Evolutionary conservation across 768 basidiomycete species (phyloP), one percentile per base, ranked within the genome.

Genomic region (Russula dissimulans): DNA sequence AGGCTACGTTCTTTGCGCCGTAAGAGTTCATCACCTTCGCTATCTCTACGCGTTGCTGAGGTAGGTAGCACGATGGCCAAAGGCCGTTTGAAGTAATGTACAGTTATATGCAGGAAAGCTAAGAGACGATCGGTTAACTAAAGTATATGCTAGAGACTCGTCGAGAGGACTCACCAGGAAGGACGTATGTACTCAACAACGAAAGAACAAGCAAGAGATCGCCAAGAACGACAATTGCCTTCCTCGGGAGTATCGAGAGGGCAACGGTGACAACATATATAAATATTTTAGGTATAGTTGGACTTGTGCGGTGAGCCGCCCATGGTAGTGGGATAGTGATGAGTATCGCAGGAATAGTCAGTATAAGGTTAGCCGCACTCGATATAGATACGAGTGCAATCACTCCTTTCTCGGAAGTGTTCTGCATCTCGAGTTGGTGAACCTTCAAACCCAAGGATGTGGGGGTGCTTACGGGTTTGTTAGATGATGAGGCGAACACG

Each of bases 1-100:
- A 97, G 74, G 44, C 84, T 84, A 48, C 83, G 77, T 72, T 97
- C 94, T 74, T 97, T 97, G 62, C 89, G 79, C 66, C 89, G 83
- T 36, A 97, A 74, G 22, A 97, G 81, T 58, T 88, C 85, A 68
- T 90, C 87, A 18, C 76, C 32, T 18, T 57, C 60, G 12, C 60
- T 56, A 34, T 52, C 61, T 53, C 42, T 36, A 32, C 41, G 61
- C 6, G 47, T 3, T 18, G 22, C 39, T 18, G 65, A 69, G 48
- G 55, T 57, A n/a, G 84, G 87, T 41, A 93, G 79, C 57, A 95
- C 79, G 68, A 97, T 97, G 0, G 89, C 77, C 3, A 94, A 77
- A 2, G 94, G 94, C 3, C 84, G 83, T 59, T 84, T 84, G 74
- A 97, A 86, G 69, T 91, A 85, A 74, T 95, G 93, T 4, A 85